Evolutionary conservation across 371 early-diverging fungal genomes (phyloP), one percentile per base, ranked within the genome.

Genomic region (Circinella umbellata): DNA sequence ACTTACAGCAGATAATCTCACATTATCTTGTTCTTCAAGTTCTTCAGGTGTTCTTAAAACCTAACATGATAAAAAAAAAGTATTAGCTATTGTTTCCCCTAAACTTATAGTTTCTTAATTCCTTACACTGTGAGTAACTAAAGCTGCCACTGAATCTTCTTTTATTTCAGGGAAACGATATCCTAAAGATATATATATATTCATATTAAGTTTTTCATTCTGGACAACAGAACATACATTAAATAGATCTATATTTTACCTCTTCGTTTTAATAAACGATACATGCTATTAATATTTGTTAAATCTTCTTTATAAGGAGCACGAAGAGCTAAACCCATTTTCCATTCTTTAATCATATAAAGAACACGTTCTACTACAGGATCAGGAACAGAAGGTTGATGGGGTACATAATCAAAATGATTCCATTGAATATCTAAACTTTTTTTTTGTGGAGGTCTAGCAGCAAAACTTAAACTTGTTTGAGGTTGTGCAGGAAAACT

Each of bases 261-360:
- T 79, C 95, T 95, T 76, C 89, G 94, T 5, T 85, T 76, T 65
- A 99, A 80, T 20, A 96, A 84, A 20, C 93, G 83, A 76, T 94
- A 93, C 96, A 99, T 95, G 69, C 97, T 95, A 70, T 91, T 89
- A 70, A 99, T 97, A 71, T 95, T 87, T 37, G 83, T 85, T 69
- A 99, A 87, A 74, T 99, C 99, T 14, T 95, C 92, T 67, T 90
- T 91, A 78, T 96, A 92, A 36, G 95, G 86, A 10, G 96, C 93
- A 39, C 88, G 83, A 46, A 88, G 89, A 66, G 92, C 92, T 11
- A 98, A 74, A 0, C 96, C 94, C 34, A 91, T 77, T 47, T 94
- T 92, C 99, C 99, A 99, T 74, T 93, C 93, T 71, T 95, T 93
- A 54, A 98, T 90, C 76, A 97, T 78, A 73, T 96, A 96, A 55